phyloP scores from a whole-genome alignment of 495 filamentous ascomycete genomes.

The Chlorociboria aeruginascens region DNA sequence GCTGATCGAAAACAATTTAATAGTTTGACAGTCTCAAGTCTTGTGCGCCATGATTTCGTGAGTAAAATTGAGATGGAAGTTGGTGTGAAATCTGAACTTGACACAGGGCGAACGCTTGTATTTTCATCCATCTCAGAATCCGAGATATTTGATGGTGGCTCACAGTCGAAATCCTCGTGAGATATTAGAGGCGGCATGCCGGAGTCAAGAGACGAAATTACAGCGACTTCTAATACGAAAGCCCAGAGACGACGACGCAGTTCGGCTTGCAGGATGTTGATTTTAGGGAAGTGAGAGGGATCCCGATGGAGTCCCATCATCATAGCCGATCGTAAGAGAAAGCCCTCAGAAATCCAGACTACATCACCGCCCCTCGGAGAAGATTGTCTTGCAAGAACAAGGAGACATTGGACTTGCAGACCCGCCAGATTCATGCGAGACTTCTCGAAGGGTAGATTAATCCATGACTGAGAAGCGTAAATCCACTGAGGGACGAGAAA shows the following conservation, averaged over 20 bases:
- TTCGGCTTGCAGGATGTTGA: conserved; percentile 41
- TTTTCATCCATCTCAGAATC: conserved; percentile 27
- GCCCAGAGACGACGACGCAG: conserved; percentile 59
- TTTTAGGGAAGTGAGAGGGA: conserved; percentile 29
- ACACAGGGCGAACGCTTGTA: neutral
- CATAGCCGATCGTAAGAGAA: conserved; percentile 45
- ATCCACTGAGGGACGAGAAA: conserved; percentile 48
- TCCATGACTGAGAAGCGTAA: conserved; percentile 50
- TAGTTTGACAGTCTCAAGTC: conserved; percentile 36
- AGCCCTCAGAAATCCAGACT: conserved; percentile 47
- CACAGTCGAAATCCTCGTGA: conserved; percentile 43
- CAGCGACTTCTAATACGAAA: conserved; percentile 48
- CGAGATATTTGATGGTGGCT: conserved; percentile 39
- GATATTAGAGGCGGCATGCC: conserved; percentile 46
- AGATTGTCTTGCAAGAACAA: conserved; percentile 45
- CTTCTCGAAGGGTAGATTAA: conserved; percentile 40
- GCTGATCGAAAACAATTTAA: conserved; percentile 37
- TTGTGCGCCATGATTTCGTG: conserved; percentile 31
- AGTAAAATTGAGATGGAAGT: conserved; percentile 42
- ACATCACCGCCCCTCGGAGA: conserved; percentile 42
- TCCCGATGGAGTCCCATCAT: conserved; percentile 52
- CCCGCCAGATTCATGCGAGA: conserved; percentile 38
- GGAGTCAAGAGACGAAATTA: conserved; percentile 47
- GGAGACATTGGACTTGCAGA: conserved; percentile 47
- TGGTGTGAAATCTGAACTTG: conserved; percentile 27